These are phyloP conservation scores for Sphagnum tenellum DNA, from an alignment of 225 moss, liverwort and hornwort genomes.

Conservation along the genomic window DNA sequence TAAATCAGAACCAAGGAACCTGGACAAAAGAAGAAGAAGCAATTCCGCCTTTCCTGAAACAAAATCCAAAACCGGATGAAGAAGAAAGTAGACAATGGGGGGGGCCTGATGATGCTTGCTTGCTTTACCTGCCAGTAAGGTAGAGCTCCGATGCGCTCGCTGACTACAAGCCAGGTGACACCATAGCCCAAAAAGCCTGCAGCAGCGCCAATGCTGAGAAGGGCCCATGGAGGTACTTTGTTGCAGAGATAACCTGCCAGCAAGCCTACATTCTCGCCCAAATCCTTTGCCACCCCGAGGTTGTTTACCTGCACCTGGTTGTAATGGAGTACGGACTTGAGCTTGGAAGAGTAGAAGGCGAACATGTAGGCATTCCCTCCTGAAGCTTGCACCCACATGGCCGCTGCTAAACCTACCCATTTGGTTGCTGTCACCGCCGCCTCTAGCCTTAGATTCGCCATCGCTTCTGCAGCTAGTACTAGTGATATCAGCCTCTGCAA, in stretches of 20 bases:
- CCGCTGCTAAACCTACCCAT: conserved; percentile 52
- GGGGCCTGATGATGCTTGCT: not conserved
- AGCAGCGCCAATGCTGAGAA: conserved; percentile 44
- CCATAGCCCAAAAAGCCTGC: conserved; percentile 45
- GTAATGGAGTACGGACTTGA: conserved; percentile 41
- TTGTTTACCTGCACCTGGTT: conserved; percentile 55
- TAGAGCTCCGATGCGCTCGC: conserved; percentile 37
- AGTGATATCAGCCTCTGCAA: too few relatives aligned
- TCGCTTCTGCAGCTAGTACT: not conserved
- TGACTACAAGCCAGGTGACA: conserved; percentile 46
- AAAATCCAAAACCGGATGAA: not conserved
- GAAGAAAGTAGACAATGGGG: not conserved
- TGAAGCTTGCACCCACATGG: conserved; percentile 61
- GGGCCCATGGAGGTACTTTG: conserved; percentile 41
- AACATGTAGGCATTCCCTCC: conserved; percentile 56
- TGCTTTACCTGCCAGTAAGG: conserved; percentile 45
- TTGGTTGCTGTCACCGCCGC: conserved; percentile 32
- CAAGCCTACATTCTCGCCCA: conserved; percentile 56
- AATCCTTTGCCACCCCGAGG: conserved; percentile 51
- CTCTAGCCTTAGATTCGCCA: conserved; percentile 18
- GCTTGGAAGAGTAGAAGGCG: conserved; percentile 39
- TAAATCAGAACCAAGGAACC: not conserved
- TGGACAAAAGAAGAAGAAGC: not conserved
- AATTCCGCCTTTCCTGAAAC: not conserved
- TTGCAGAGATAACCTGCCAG: conserved; percentile 45